These are phyloP conservation scores for Drechslerella dactyloides DNA, from an alignment of 2,329 filamentous ascomycete genomes.

Conservation along the genomic window DNA sequence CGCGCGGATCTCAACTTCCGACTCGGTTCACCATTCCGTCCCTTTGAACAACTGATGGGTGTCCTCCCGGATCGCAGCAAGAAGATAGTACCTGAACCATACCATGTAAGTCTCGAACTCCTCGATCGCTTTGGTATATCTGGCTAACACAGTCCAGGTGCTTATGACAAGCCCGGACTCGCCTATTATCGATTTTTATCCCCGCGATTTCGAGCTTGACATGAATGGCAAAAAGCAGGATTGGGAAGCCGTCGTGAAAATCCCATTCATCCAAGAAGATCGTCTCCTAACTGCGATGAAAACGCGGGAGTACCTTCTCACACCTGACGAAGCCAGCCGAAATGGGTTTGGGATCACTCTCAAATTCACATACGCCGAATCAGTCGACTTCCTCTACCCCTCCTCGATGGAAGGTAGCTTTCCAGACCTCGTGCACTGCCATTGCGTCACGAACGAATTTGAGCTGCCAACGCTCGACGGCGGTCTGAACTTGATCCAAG, in stretches of 20 bases:
- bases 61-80: constrained; percentile 97
- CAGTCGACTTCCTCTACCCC: constrained; percentile 80
- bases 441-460: constrained; percentile 93
- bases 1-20: constrained; percentile 88
- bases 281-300: constrained; percentile 84
- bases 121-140: too few species aligned
- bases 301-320: constrained; percentile 78
- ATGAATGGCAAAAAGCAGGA: constrained; percentile 99
- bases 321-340: constrained; percentile 76
- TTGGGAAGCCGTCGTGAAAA: constrained; percentile 98
- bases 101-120: constrained; percentile 49
- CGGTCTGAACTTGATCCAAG: constrained; percentile 82
- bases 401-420: constrained; percentile 89
- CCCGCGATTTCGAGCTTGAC: constrained; percentile 92
- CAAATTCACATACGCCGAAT: constrained; percentile 85
- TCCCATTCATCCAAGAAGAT: constrained; percentile 95
- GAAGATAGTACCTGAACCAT: constrained; percentile 76
- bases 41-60: constrained; percentile 97
- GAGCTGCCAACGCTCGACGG: constrained; percentile 86
- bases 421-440: constrained; percentile 83
- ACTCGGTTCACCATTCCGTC: constrained; percentile 91
- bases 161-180: constrained; percentile 91
- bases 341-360: constrained; percentile 91
- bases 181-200: constrained; percentile 97
- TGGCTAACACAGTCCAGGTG: constrained; percentile 61